phyloP scores from a whole-genome alignment of 1,284 basidiomycete genomes.

The Erythrobasidium hasegawianum region DNA sequence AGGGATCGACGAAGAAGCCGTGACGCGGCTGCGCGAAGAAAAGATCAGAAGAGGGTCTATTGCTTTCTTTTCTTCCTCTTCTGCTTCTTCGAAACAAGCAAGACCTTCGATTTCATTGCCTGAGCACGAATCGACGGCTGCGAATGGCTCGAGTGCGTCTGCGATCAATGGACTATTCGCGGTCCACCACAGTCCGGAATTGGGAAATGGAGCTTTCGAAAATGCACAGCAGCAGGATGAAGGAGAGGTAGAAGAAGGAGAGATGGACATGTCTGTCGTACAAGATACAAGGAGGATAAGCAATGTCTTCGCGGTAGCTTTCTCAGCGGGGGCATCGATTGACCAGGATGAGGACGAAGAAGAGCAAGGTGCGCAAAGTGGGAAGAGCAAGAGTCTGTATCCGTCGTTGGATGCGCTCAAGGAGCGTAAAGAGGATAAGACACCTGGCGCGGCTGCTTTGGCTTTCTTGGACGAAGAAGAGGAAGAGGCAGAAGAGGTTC shows the following conservation, averaged over 20 bases:
- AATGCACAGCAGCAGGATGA: not conserved
- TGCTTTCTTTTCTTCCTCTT: constrained; percentile 17
- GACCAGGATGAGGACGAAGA: not conserved
- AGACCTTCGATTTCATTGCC: not conserved
- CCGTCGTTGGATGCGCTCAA: constrained; percentile 22
- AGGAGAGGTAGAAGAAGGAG: constrained; percentile 6
- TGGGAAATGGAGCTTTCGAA: not conserved
- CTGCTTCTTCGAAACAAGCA: not conserved
- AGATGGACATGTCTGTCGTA: constrained; percentile 34
- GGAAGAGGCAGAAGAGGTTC: not conserved
- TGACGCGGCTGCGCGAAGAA: constrained; percentile 11
- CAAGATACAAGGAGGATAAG: constrained; percentile 16
- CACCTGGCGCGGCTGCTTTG: constrained; percentile 18
- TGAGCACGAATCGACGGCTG: constrained; percentile 5
- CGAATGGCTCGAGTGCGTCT: not conserved
- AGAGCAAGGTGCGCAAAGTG: not conserved
- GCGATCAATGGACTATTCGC: constrained; percentile 12
- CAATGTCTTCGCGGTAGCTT: constrained; percentile 26
- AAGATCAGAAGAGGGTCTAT: constrained; percentile 9
- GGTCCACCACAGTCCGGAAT: constrained; percentile 2
- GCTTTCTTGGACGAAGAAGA: constrained; percentile 32
- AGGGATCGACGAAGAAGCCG: constrained; percentile 32
- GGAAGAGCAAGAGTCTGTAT: not conserved
- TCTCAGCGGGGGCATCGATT: not conserved
- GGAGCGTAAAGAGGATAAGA: constrained; percentile 9